Conservation (phyloP, 2,329 filamentous ascomycete species). For the Delphinella strobiligena region DNA sequence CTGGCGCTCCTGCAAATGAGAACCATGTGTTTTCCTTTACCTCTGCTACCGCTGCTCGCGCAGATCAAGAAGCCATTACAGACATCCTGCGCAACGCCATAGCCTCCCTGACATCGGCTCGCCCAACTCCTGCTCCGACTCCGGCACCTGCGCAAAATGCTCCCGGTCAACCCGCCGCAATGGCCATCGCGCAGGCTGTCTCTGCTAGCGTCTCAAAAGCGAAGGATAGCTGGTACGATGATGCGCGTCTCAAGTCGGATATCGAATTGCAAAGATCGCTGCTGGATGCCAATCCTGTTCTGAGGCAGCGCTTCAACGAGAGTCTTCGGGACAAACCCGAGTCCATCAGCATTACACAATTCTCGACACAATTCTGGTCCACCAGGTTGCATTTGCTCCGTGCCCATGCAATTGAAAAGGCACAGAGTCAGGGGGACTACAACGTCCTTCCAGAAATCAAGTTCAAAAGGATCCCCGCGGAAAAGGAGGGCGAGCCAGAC, state of each 20-base stretch:
- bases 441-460: slow-evolving; percentile 90
- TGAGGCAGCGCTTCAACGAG: slow-evolving; percentile 80
- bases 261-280: slow-evolving; percentile 78
- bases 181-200: slow-evolving; percentile 66
- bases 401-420: slow-evolving; percentile 78
- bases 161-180: slow-evolving; percentile 50
- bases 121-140: slow-evolving; percentile 24
- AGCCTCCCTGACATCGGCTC: slow-evolving; percentile 49
- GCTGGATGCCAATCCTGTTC: slow-evolving; percentile 62
- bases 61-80: slow-evolving; percentile 76
- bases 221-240: slow-evolving; percentile 63
- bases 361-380: slow-evolving; percentile 91
- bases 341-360: slow-evolving; percentile 65
- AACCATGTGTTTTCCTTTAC: slow-evolving; percentile 86
- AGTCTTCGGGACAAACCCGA: slow-evolving; percentile 73
- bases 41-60: slow-evolving; percentile 58
- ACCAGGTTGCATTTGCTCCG: slow-evolving; percentile 75
- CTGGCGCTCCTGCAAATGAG: slow-evolving; percentile 46
- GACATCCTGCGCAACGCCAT: slow-evolving; percentile 71
- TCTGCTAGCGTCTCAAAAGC: slow-evolving; percentile 30
- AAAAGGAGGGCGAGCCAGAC: slow-evolving; percentile 47
- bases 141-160: slow-evolving; percentile 17
- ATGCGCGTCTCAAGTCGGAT: slow-evolving; percentile 63
- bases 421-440: slow-evolving; percentile 78
- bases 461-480: slow-evolving; percentile 17